Evolutionary conservation across 345 rosid species (phyloP), one percentile per base, ranked within the genome.

Genomic region (Brassica juncea): DNA sequence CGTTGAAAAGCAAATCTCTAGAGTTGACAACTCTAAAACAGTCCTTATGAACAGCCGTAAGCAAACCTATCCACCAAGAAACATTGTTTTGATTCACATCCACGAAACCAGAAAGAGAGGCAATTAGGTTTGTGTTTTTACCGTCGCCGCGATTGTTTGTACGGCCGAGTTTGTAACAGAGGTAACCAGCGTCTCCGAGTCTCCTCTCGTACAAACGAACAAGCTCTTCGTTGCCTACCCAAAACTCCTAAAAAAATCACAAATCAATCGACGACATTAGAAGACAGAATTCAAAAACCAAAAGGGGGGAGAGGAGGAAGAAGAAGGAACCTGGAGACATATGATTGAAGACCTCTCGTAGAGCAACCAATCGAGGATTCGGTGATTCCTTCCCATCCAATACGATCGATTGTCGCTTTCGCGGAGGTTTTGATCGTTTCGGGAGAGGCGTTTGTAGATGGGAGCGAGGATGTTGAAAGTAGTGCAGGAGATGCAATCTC

Each of bases 121-220:
- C 42, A 35, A 35, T 8, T 6, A 35, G 10, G 9, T 8, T 35
- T 35, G 25, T 23, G 25, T 23, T 23, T 23, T 47, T 84, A 94
- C 99, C 99, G 82, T 94, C 99, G 1, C 97, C 97, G 0, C 99
- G 94, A 74, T 94, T 94, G 87, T 92, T 92, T 69, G 99, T 94
- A 21, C 99, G 91, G 7, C 83, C 92, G 25, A 91, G 97, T 86
- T 92, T 87, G 84, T 84, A 92, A 81, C 79, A 77, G 64, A 84
- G 77, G 84, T 94, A 94, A 69, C 99, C 97, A 77, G 97, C 98
- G 69, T 87, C 92, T 8, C 88, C 86, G 55, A 94, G 89, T 76
- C 93, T 88, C 84, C 88, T 89, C 88, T 94, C 94, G 37, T 92
- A 94, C 82, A 94, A 70, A 70, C 78, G 82, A 21, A 94, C 98